A percentile compares a stretch with the other conserved stretches of the same genome.
Evolutionary conservation across 2,329 filamentous ascomycete species (phyloP).

Genomic region (Xenoacremonium recifei): DNA sequence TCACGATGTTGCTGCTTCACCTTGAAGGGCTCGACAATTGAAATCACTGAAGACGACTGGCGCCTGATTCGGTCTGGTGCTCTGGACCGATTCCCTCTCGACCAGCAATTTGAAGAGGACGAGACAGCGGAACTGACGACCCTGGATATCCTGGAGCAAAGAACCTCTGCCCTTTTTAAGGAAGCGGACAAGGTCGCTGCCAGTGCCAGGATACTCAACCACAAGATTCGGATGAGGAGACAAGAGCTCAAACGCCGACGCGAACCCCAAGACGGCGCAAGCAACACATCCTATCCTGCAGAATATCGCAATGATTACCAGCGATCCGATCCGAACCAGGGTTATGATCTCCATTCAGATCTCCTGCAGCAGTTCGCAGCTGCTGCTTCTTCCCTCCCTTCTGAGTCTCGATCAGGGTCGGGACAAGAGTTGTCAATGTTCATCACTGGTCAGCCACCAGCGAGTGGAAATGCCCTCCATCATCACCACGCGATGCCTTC

Average conservation of each 20-base stretch:
- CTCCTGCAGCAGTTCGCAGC: conserved; percentile 56
- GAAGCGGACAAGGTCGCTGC: conserved; percentile 71
- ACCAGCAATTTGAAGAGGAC: conserved; percentile 79
- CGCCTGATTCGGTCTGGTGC: conserved; percentile 80
- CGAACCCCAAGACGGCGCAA: conserved; percentile 29
- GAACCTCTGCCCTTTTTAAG: conserved; percentile 73
- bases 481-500: too few species aligned
- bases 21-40: conserved; percentile 76
- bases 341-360: conserved; percentile 52
- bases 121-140: conserved; percentile 83
- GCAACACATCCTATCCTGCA: conserved; percentile 34
- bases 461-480: too few species aligned
- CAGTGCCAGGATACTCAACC: conserved; percentile 72
- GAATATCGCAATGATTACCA: conserved; percentile 27
- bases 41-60: conserved; percentile 87
- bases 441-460: too few species aligned
- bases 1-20: conserved; percentile 76
- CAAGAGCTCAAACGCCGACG: conserved; percentile 30
- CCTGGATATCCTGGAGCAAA: conserved; percentile 78
- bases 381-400: conserved; percentile 18
- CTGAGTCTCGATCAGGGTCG: conserved; percentile 27
- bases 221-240: conserved; percentile 54
- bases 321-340: conserved; percentile 25
- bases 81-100: conserved; percentile 74
- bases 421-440: too few species aligned